phyloP scores from a whole-genome alignment of 176 grass and related monocot species.

The Triticum turgidum region DNA sequence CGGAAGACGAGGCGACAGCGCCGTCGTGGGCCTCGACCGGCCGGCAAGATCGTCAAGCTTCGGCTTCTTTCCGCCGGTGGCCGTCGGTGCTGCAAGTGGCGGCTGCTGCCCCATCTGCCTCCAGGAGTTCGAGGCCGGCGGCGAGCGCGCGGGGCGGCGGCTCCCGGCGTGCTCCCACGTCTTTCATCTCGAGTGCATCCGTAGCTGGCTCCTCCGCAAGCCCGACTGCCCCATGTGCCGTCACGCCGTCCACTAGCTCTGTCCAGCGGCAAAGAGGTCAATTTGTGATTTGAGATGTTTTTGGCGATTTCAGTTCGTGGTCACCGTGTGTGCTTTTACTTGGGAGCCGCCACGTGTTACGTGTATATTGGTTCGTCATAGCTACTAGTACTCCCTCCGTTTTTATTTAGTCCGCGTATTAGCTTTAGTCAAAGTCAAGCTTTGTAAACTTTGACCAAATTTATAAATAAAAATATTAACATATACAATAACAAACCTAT shows the following conservation, averaged over 20 bases:
- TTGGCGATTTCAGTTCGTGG: no score
- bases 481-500: no score
- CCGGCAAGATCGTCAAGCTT: rapidly evolving
- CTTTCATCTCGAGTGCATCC: neutral
- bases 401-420: no score
- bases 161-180: neutral
- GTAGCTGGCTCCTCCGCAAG: neutral
- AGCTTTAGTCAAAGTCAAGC: no score
- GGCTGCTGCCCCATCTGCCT: constrained; percentile 4
- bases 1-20: neutral
- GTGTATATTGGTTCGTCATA: no score
- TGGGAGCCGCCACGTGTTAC: no score
- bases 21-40: neutral
- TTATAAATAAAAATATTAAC: no score
- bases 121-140: constrained; percentile 9
- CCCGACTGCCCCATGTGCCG: constrained; percentile 16
- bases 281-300: no score
- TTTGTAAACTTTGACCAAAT: no score
- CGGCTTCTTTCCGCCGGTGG: neutral
- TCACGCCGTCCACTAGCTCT: neutral
- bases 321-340: no score
- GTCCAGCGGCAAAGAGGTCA: no score
- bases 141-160: neutral
- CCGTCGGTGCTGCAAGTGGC: neutral
- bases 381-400: no score